phyloP scores from a whole-genome alignment of 345 rosid genomes.

The Arabidopsis arenosa region DNA sequence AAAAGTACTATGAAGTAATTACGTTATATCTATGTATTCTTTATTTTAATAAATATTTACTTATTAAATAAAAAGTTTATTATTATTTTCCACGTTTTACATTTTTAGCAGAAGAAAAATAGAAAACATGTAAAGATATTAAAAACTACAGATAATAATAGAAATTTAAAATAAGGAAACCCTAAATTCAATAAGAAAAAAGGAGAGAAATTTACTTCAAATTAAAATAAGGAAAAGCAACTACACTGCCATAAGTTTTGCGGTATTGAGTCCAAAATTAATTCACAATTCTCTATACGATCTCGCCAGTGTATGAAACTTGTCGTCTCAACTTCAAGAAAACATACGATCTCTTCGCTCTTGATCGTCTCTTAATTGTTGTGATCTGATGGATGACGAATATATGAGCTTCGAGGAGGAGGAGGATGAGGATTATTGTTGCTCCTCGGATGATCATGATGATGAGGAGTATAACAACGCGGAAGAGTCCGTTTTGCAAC shows the following conservation, averaged over 20 bases:
- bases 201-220: background rate
- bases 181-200: background rate
- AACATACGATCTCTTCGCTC: background rate
- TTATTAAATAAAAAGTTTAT: background rate
- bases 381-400: conserved; percentile 17
- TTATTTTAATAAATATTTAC: background rate
- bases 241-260: background rate
- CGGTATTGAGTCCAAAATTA: background rate
- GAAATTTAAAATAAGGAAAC: background rate
- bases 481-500: background rate
- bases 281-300: background rate
- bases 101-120: background rate
- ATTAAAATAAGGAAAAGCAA: background rate
- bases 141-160: background rate
- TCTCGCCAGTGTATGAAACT: background rate
- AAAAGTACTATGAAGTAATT: background rate
- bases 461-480: background rate
- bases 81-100: background rate
- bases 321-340: background rate
- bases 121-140: background rate
- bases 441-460: background rate
- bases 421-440: conserved; percentile 13
- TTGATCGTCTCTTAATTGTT: background rate
- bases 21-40: background rate
- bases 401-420: background rate